phyloP scores from a whole-genome alignment of 2,329 filamentous ascomycete genomes.

The Pseudogymnoascus sp. region DNA sequence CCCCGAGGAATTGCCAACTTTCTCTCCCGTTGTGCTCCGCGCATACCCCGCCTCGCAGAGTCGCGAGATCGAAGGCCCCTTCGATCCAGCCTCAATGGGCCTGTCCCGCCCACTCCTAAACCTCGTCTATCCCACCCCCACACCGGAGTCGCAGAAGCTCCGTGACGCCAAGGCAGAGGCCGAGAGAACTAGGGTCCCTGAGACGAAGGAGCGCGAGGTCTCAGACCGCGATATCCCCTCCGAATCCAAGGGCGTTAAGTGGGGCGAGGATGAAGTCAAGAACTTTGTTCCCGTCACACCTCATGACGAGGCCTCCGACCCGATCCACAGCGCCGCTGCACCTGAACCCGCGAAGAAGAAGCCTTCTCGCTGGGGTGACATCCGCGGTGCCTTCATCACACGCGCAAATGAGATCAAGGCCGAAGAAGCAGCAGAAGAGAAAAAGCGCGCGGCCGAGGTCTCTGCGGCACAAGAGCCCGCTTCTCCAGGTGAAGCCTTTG shows the following conservation, averaged over 20 bases:
- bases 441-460: constrained; percentile 21
- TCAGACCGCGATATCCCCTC: neutral
- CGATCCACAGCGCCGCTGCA: neutral
- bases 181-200: neutral
- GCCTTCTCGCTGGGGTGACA: neutral
- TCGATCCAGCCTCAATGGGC: constrained; percentile 15
- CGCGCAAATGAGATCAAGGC: neutral
- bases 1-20: constrained; percentile 42
- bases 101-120: constrained; percentile 47
- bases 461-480: constrained; percentile 24
- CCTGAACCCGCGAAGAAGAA: neutral
- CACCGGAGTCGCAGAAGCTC: constrained; percentile 34
- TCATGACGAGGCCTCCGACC: constrained; percentile 27
- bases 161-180: constrained; percentile 16
- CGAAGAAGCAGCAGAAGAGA: neutral
- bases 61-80: constrained; percentile 20
- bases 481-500: constrained; percentile 15
- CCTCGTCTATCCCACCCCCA: constrained; percentile 53
- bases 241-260: constrained; percentile 52
- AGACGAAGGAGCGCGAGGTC: neutral
- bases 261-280: constrained; percentile 59
- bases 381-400: neutral
- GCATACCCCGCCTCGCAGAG: constrained; percentile 18
- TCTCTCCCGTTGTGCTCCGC: constrained; percentile 19
- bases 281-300: constrained; percentile 56